These are phyloP conservation scores for Kodamaea sp. DNA, from an alignment of 1,139 yeast species.

Conservation along the genomic window DNA sequence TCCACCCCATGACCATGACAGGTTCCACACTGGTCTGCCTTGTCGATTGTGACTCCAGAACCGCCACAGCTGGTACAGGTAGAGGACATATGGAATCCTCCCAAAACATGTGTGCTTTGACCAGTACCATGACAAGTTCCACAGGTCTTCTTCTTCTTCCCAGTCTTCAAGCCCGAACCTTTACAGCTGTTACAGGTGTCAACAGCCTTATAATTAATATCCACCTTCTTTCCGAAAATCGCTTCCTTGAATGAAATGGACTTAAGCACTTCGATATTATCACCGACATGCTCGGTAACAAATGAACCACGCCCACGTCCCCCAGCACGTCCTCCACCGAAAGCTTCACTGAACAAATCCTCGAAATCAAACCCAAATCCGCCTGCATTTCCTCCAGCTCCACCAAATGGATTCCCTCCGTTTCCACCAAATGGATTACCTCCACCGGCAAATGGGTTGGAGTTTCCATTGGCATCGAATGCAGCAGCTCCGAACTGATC, in stretches of 20 bases:
- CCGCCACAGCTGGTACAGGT: constrained; percentile 91
- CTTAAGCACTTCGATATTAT: constrained; percentile 79
- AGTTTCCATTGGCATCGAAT: constrained; percentile 67
- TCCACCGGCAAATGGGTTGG: constrained; percentile 55
- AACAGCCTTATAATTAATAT: constrained; percentile 70
- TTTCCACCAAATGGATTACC: constrained; percentile 44
- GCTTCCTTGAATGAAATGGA: constrained; percentile 83
- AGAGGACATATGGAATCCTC: constrained; percentile 96
- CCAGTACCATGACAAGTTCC: constrained; percentile 93
- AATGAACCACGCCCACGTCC: constrained; percentile 40
- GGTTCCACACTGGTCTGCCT: constrained; percentile 67
- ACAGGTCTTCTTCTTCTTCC: constrained; percentile 79
- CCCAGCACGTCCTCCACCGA: constrained; percentile 45
- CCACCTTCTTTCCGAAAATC: constrained; percentile 72
- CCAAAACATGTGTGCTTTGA: constrained; percentile 79
- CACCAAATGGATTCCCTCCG: constrained; percentile 42
- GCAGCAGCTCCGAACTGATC: constrained; percentile 92
- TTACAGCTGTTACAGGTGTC: constrained; percentile 78
- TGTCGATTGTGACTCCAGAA: constrained; percentile 74
- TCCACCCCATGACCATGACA: constrained; percentile 93
- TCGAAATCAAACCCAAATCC: constrained; percentile 71
- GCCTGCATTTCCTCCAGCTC: constrained; percentile 40
- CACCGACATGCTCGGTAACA: constrained; percentile 83
- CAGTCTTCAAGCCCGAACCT: constrained; percentile 82
- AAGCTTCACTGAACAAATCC: constrained; percentile 82